Percentiles rank a stretch among this genome's conserved stretches.
These are phyloP conservation scores for Ustilago sp. DNA, from an alignment of 1,284 basidiomycete species.

Conservation along the genomic window DNA sequence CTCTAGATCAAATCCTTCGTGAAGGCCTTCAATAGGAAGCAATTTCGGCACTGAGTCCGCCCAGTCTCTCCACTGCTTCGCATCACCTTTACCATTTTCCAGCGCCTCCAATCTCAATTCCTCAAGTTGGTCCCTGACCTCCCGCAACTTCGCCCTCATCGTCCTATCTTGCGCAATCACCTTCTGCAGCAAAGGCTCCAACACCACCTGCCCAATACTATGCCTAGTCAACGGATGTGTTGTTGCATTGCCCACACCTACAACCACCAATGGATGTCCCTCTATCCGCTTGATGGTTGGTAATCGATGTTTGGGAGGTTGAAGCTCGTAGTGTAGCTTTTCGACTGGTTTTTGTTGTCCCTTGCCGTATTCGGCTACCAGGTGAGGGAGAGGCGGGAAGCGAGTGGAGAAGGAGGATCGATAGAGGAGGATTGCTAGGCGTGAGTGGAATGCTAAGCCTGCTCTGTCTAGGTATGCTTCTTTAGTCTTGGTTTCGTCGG, in stretches of 20 bases:
- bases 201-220: constrained; percentile 38
- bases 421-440: constrained; percentile 27
- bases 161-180: constrained; percentile 11
- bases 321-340: constrained; percentile 11
- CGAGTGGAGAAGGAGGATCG: constrained; percentile 18
- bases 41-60: background rate
- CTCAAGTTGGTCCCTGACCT: constrained; percentile 13
- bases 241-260: constrained; percentile 35
- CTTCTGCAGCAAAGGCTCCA: constrained; percentile 21
- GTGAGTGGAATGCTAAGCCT: constrained; percentile 32
- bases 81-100: background rate
- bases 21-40: background rate
- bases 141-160: constrained; percentile 3
- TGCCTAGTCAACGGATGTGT: constrained; percentile 49
- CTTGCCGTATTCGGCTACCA: constrained; percentile 49
- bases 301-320: constrained; percentile 15
- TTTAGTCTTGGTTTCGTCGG: background rate
- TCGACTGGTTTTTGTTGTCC: constrained; percentile 32
- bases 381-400: constrained; percentile 8
- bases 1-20: background rate
- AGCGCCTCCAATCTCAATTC: constrained; percentile 3
- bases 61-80: constrained; percentile 7
- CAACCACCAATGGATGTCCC: constrained; percentile 22
- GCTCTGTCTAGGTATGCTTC: constrained; percentile 18
- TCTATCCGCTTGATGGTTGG: constrained; percentile 14